Evolutionary conservation across 768 basidiomycete species (phyloP), one percentile per base, ranked within the genome.

Genomic region (Russula brevipes): DNA sequence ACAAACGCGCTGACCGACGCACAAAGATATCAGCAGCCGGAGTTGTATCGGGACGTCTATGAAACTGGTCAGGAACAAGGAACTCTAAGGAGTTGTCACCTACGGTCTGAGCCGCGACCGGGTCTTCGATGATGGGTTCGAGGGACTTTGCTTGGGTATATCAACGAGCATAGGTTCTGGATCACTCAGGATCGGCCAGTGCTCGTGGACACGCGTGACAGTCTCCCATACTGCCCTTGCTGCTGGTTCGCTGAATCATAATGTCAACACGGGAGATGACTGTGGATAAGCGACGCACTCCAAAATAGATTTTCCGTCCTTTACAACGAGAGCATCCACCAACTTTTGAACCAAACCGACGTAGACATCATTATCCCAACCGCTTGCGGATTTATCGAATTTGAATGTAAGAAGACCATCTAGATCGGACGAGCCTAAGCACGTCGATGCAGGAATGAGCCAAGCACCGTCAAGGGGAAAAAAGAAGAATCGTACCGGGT

Each of bases 1-100:
- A 68, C 51, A 68, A 47, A 33, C 66, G 66, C 14, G 60, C 47
- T 36, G 66, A 68, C 14, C 65, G 66, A 44, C 66, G 66, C 31
- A 58, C 59, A 38, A 17, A 41, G n/a, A 59, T 12, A 2, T 59
- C 61, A 46, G 16, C 14, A 14, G 10, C 2, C 31, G 39, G 4
- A 30, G 16, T 36, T 49, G 39, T 16, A 35, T 50, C 53, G 17
- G 12, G 12, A n/a, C 63, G 53, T 33, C 63, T 64, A 42, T 38
- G 19, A 36, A 51, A 38, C 4, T 14, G 17, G 19, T 64, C 24
- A 55, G 46, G 31, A 30, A 44, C 16, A 30, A 51, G 35, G n/a
- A 42, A 44, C 2, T 8, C 35, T 24, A 4, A n/a, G 7, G 3
- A 9, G 24, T 33, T n/a, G 17, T 19, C n/a, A 3, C 63, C 55